phyloP scores from a whole-genome alignment of 2,329 filamentous ascomycete species.

The Sporothrix pallida region DNA sequence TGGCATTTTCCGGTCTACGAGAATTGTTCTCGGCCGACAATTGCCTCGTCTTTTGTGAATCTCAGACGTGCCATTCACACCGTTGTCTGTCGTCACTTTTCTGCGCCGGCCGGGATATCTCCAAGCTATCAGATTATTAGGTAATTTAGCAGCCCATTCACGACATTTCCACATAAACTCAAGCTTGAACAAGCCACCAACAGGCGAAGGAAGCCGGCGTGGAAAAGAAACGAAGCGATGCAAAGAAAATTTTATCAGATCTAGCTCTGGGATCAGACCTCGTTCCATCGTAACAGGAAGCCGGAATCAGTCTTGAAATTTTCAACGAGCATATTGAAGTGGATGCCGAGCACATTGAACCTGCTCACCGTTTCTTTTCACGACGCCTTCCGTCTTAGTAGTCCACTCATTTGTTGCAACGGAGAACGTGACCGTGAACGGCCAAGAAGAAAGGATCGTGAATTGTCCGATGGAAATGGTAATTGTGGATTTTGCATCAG shows the following conservation, averaged over 20 bases:
- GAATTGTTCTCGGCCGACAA: neutral
- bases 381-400: neutral
- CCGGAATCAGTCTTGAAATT: neutral
- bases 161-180: neutral
- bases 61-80: neutral
- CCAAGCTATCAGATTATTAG: constrained; percentile 17
- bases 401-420: constrained; percentile 8
- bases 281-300: neutral
- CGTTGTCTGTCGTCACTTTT: neutral
- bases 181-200: neutral
- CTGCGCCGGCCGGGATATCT: neutral
- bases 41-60: neutral
- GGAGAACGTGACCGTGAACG: neutral
- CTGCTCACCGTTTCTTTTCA: constrained; percentile 16
- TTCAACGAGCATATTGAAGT: neutral
- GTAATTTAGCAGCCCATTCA: neutral
- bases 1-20: neutral
- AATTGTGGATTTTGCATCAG: constrained; percentile 8
- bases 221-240: neutral
- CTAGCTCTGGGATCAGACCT: neutral
- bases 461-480: neutral
- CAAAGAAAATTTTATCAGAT: constrained; percentile 13
- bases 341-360: neutral
- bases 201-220: neutral
- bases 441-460: neutral